Percentiles rank a stretch among this genome's conserved stretches.
These are phyloP conservation scores for Ophiostoma sp. DNA, from an alignment of 2,329 filamentous ascomycete genomes.

Conservation along the genomic window DNA sequence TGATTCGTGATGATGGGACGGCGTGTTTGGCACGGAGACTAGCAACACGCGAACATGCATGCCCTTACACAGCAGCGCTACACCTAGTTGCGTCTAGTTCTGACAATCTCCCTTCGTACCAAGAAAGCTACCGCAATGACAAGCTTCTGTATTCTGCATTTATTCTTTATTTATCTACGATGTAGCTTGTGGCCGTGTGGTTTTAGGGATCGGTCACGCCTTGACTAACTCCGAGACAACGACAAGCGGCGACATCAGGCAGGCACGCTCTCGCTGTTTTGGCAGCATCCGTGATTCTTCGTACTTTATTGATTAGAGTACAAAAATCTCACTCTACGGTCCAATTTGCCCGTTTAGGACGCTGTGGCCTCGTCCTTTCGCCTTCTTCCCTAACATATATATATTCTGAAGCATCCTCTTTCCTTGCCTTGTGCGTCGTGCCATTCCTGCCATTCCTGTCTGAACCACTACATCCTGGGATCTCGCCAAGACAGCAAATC, in stretches of 20 bases:
- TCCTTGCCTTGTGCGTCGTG: neutral
- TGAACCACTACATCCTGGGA: neutral
- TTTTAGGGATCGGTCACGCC: neutral
- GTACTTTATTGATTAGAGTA: neutral
- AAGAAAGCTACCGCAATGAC: neutral
- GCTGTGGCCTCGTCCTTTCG: neutral
- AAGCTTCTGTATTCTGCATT: neutral
- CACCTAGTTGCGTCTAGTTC: neutral
- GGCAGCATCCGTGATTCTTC: constrained; percentile 3
- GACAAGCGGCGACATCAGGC: neutral
- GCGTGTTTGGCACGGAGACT: neutral
- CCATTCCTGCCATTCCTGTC: neutral
- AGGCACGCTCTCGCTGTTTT: constrained; percentile 8
- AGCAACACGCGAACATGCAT: neutral
- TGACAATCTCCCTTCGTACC: neutral
- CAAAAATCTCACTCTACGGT: neutral
- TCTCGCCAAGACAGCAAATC: neutral
- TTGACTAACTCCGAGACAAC: neutral
- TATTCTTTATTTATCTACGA: neutral
- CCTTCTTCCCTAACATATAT: neutral
- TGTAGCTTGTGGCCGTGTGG: neutral
- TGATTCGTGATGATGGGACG: neutral
- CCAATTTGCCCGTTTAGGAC: neutral
- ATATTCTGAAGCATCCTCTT: neutral
- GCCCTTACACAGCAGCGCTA: neutral